phyloP scores from a whole-genome alignment of 441 rosid genomes.

The Populus trichocarpa region DNA sequence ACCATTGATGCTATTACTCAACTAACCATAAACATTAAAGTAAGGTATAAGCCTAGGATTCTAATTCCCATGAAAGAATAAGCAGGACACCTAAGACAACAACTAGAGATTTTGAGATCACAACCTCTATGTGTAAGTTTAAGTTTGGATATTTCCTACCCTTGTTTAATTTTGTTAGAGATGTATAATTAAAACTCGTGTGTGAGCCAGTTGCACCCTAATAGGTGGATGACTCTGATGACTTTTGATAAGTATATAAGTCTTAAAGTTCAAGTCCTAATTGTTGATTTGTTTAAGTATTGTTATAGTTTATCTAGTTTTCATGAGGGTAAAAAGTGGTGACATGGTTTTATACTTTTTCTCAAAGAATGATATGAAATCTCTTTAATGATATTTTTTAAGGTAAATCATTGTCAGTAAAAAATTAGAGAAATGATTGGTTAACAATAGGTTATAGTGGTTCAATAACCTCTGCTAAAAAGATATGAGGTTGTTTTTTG shows the following conservation, averaged over 20 bases:
- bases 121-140: neutral
- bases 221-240: neutral
- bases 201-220: neutral
- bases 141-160: too few relatives aligned
- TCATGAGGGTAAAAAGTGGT: neutral
- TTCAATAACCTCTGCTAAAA: neutral
- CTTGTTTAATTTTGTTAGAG: neutral
- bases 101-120: neutral
- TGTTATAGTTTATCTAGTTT: neutral
- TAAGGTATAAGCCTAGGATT: neutral
- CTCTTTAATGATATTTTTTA: neutral
- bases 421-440: neutral
- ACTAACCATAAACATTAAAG: neutral
- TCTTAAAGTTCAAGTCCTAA: neutral
- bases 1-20: neutral
- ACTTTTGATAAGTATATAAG: neutral
- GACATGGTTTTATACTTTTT: neutral
- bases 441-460: neutral
- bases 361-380: neutral
- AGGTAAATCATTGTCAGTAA: neutral
- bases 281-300: too few relatives aligned
- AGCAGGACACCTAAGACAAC: neutral
- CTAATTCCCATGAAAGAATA: neutral
- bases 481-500: neutral
- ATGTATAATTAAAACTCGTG: neutral